Evolutionary conservation across 495 filamentous ascomycete genomes (phyloP).

Genomic region (Lindgomyces ingoldianus): DNA sequence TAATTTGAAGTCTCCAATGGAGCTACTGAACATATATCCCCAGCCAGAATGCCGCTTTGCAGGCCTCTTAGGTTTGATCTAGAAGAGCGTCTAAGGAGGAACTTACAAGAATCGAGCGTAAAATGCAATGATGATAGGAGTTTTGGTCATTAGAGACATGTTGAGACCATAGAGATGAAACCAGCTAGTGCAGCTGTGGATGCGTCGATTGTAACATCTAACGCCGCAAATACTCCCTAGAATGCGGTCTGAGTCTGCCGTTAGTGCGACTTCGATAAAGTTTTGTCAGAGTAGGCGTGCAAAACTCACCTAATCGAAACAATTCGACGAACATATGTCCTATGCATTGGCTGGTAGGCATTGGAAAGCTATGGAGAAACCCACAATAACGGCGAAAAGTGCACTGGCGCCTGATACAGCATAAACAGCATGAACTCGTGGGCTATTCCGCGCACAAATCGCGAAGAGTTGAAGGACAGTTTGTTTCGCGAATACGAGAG

Average conservation of each 20-base stretch:
- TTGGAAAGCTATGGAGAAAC: background rate
- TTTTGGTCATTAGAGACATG: background rate
- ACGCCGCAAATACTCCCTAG: background rate
- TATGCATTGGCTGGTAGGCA: background rate
- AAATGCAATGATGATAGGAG: background rate
- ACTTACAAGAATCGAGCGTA: background rate
- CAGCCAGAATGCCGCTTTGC: background rate
- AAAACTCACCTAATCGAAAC: background rate
- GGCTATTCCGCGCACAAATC: background rate
- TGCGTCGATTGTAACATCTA: background rate
- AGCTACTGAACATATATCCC: background rate
- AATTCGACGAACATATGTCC: background rate
- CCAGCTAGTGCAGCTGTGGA: background rate
- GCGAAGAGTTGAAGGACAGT: background rate
- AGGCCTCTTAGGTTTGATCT: background rate
- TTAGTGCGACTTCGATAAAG: background rate
- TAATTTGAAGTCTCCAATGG: background rate
- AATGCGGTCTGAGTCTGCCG: background rate
- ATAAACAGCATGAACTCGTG: background rate
- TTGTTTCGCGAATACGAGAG: background rate
- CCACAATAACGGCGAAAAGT: background rate
- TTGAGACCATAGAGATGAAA: background rate
- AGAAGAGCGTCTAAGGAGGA: background rate
- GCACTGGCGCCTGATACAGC: background rate
- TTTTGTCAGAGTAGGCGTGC: too few species aligned